A percentile compares a stretch with the other conserved stretches of the same genome.
These are phyloP conservation scores for Eimeria mitis DNA, from an alignment of 169 alveolate species.

Conservation along the genomic window DNA sequence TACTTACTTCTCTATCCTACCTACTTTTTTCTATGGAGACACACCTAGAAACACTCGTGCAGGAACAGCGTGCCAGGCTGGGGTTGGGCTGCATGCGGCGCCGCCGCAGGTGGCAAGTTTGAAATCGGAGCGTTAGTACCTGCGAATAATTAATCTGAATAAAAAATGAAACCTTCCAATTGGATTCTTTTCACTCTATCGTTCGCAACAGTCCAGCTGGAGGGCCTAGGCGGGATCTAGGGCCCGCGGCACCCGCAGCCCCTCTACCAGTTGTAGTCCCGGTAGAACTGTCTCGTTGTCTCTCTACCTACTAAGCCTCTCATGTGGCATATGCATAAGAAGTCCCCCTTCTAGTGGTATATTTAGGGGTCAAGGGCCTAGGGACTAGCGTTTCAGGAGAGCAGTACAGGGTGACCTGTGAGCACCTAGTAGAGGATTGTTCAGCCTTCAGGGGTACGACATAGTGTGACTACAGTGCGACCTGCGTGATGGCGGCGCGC, in stretches of 20 bases:
- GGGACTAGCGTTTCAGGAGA: background rate
- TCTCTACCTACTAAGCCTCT: background rate
- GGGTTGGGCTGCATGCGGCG: background rate
- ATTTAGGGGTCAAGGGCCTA: background rate
- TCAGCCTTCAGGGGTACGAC: background rate
- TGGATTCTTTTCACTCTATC: background rate
- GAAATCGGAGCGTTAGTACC: background rate
- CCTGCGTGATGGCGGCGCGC: slow-evolving; percentile 40
- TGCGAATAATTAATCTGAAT: background rate
- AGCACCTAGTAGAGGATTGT: background rate
- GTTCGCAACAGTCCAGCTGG: background rate
- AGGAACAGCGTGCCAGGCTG: background rate
- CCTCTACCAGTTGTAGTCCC: background rate
- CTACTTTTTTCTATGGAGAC: background rate
- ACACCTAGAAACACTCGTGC: background rate
- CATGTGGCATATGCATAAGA: background rate
- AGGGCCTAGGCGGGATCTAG: background rate
- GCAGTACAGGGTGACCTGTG: background rate
- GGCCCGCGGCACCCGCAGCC: background rate
- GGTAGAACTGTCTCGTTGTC: background rate
- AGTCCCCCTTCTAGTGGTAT: background rate
- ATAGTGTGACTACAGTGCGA: background rate
- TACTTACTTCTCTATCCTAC: no score
- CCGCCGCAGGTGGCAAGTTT: slow-evolving; percentile 11
- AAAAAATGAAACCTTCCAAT: background rate